phyloP scores from a whole-genome alignment of 495 filamentous ascomycete genomes.

The Penicillium cinerascens region DNA sequence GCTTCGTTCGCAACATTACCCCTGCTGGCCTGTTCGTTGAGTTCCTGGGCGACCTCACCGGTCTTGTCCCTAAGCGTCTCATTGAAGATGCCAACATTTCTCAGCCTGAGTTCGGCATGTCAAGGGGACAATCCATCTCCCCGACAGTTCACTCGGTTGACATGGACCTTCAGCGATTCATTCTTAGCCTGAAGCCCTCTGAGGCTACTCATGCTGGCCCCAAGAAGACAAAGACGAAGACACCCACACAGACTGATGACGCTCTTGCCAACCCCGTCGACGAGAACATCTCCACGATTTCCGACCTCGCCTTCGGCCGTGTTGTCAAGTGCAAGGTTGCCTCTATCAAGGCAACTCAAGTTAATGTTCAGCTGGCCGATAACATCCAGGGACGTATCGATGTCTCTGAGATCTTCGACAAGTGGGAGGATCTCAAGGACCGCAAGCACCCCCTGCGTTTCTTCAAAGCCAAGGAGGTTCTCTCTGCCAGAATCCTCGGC shows the following conservation, averaged over 20 bases:
- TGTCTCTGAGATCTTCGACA: conserved; percentile 82
- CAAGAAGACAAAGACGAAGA: conserved; percentile 31
- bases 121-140: conserved; percentile 65
- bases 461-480: conserved; percentile 66
- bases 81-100: conserved; percentile 61
- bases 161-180: conserved; percentile 52
- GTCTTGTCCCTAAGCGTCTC: conserved; percentile 71
- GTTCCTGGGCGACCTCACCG: conserved; percentile 73
- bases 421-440: conserved; percentile 79
- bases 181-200: conserved; percentile 55
- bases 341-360: conserved; percentile 80
- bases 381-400: conserved; percentile 89
- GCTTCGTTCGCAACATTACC: conserved; percentile 83
- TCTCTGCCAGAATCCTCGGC: conserved; percentile 76
- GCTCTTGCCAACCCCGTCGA: conserved; percentile 66
- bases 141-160: conserved; percentile 70
- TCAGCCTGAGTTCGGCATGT: conserved; percentile 72
- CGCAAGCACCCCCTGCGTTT: conserved; percentile 69
- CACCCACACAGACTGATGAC: conserved; percentile 30
- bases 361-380: conserved; percentile 87
- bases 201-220: conserved; percentile 29
- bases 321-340: conserved; percentile 73
- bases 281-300: conserved; percentile 55
- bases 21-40: conserved; percentile 75
- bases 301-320: conserved; percentile 71